phyloP scores from a whole-genome alignment of 108 stramenopile genomes.

The Mediolabrus comicus region DNA sequence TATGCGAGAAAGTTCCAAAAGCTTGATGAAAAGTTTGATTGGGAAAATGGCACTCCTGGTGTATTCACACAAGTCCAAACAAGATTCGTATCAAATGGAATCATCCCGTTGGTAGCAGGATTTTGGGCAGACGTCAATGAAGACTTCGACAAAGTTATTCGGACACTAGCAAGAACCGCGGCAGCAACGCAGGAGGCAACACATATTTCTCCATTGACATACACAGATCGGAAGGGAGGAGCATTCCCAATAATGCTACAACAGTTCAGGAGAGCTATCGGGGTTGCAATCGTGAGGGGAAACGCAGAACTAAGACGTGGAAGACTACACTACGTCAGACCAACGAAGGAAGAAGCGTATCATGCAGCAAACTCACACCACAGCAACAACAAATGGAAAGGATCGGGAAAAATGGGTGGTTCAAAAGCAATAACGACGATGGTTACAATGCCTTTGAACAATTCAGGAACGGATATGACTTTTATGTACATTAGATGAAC shows the following conservation, averaged over 20 bases:
- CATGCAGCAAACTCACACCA: not conserved
- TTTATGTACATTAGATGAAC: constrained; percentile 1
- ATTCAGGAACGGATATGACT: constrained; percentile 4
- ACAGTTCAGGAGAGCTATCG: constrained; percentile 2
- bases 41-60: not conserved
- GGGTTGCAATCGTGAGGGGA: constrained; percentile 1
- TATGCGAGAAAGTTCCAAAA: not conserved
- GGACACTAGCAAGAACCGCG: not conserved
- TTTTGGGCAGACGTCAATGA: not conserved
- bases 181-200: not conserved
- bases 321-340: not conserved
- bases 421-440: not conserved
- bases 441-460: not conserved
- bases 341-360: not conserved
- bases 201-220: not conserved
- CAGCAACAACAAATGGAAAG: not conserved
- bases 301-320: not conserved
- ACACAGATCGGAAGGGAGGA: constrained; percentile 6
- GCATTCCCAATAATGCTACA: constrained; percentile 2
- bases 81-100: not conserved
- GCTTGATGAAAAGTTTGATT: not conserved
- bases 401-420: no score
- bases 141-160: not conserved
- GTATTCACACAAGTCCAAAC: not conserved
- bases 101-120: not conserved